Conservation (phyloP, 139 green algal genomes). For the Micractinium conductrix region DNA sequence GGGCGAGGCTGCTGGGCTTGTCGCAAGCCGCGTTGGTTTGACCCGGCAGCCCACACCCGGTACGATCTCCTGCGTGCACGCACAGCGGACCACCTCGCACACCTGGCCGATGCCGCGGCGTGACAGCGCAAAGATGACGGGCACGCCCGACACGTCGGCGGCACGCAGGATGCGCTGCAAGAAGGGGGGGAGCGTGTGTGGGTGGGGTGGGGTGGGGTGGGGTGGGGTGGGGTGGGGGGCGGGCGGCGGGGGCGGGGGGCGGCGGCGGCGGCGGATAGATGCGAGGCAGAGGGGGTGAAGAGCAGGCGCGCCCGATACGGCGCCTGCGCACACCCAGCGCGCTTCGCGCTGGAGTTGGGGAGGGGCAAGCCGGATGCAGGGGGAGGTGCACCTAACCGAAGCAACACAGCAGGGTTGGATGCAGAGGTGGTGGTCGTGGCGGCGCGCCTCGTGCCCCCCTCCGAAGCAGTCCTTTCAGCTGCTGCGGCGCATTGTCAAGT, state of each 20-base stretch:
- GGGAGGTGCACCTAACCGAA: no score
- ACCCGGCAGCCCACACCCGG: no score
- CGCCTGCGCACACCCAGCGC: neutral
- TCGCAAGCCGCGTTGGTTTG: no score
- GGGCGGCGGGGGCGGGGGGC: no score
- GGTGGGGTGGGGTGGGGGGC: neutral
- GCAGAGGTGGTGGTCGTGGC: no score
- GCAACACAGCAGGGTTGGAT: no score
- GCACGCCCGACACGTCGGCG: slow-evolving; percentile 44
- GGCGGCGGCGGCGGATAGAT: neutral
- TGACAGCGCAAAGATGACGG: slow-evolving; percentile 79
- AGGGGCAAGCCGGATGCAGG: no score
- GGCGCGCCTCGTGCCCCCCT: no score
- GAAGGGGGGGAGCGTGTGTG: neutral
- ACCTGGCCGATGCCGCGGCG: slow-evolving; percentile 80
- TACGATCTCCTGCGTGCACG: no score
- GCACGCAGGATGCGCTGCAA: slow-evolving; percentile 66
- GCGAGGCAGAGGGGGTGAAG: neutral
- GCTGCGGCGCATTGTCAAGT: neutral
- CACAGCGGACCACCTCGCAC: neutral
- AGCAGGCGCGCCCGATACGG: neutral
- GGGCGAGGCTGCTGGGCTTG: no score
- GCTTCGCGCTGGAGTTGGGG: no score
- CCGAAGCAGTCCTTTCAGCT: no score
- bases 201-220: neutral